Conservation (phyloP, 805 yeast genomes). For the Lipomyces oligophaga region DNA sequence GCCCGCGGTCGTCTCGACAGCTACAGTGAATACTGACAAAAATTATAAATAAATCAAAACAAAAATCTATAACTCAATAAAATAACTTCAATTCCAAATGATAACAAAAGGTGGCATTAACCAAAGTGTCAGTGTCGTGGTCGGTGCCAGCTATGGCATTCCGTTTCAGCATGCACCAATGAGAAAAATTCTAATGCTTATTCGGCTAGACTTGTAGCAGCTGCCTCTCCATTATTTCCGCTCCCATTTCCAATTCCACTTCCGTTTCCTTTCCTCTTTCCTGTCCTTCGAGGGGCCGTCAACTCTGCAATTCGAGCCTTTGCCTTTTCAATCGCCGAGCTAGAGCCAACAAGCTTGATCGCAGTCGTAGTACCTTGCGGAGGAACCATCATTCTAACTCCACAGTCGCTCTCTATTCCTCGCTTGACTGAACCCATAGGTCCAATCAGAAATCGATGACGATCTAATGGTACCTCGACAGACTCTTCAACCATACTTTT, state of each 20-base stretch:
- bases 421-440: constrained; percentile 68
- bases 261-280: not conserved
- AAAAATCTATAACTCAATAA: not conserved
- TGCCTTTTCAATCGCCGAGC: constrained; percentile 24
- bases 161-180: no score
- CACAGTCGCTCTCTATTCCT: constrained; percentile 55
- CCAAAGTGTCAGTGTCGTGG: no score
- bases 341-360: constrained; percentile 16
- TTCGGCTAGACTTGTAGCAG: no score
- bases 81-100: not conserved
- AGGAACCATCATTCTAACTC: constrained; percentile 61
- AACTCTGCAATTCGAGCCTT: constrained; percentile 17
- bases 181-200: no score
- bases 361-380: constrained; percentile 17
- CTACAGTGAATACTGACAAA: no score
- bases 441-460: constrained; percentile 67
- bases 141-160: no score
- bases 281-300: constrained; percentile 2
- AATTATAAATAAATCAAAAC: not conserved
- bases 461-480: constrained; percentile 50
- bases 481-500: constrained; percentile 49
- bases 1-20: no score
- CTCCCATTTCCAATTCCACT: no score
- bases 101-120: not conserved
- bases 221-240: no score